Conservation (phyloP, 2,329 filamentous ascomycete genomes). For the Diaporthe citrichinensis region DNA sequence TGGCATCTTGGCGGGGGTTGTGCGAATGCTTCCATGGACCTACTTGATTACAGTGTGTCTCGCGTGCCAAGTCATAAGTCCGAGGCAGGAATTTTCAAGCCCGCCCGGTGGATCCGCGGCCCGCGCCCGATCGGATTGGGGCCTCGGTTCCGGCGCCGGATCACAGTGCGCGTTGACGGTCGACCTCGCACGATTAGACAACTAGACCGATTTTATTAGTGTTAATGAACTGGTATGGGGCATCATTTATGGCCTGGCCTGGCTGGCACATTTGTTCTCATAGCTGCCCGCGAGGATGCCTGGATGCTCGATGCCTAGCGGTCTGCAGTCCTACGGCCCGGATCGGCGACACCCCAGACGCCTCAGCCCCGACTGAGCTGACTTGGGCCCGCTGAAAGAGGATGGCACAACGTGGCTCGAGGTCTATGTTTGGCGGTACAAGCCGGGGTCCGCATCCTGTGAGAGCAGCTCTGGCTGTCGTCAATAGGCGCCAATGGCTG, state of each 20-base stretch:
- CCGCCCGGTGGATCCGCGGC: constrained; percentile 9
- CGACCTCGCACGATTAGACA: background rate
- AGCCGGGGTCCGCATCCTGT: constrained; percentile 4
- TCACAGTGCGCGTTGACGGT: background rate
- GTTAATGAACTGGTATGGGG: no score
- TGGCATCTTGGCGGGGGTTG: constrained; percentile 1
- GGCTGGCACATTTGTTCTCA: background rate
- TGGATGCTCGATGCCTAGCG: constrained; percentile 1
- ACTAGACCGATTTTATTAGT: no score
- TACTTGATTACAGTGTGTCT: background rate
- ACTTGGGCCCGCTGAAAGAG: background rate
- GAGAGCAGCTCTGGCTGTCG: background rate
- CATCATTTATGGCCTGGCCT: no score
- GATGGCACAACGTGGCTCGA: background rate
- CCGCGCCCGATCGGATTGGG: constrained; percentile 2
- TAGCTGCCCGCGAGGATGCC: background rate
- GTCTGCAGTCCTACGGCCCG: constrained; percentile 16
- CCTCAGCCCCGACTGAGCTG: background rate
- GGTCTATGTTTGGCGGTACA: constrained; percentile 11
- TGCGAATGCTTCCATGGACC: no score
- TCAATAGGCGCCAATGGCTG: background rate
- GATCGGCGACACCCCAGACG: background rate
- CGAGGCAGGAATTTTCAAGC: constrained; percentile 16
- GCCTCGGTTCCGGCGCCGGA: constrained; percentile 5
- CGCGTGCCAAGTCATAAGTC: background rate